Evolutionary conservation across 345 rosid genomes (phyloP).

Genomic region (Noccaea bulbosa): DNA sequence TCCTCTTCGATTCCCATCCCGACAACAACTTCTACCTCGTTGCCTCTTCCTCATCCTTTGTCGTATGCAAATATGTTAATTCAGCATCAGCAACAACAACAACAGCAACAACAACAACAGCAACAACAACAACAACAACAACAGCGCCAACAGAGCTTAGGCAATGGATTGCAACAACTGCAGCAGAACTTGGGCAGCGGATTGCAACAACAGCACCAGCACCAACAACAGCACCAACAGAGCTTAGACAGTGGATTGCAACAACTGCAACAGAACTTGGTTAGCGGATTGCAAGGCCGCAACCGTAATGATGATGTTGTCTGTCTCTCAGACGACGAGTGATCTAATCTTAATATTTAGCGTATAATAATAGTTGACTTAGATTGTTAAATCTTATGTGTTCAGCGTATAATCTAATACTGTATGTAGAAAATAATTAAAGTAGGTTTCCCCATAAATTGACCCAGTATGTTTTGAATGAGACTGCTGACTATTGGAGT

Average conservation of each 20-base stretch:
- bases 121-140: too few relatives aligned
- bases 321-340: conserved; percentile 44
- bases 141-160: too few relatives aligned
- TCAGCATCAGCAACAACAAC: conserved; percentile 20
- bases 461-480: not conserved
- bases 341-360: conserved; percentile 17
- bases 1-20: conserved; percentile 24
- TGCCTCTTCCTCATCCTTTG: conserved; percentile 12
- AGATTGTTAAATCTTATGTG: not conserved
- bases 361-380: not conserved
- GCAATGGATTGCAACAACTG: not conserved
- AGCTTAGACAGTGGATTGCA: too few relatives aligned
- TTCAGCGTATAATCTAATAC: too few relatives aligned
- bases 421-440: not conserved
- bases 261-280: conserved; percentile 22
- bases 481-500: not conserved
- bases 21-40: not conserved
- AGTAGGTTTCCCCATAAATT: not conserved
- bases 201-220: not conserved
- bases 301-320: conserved; percentile 20
- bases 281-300: conserved; percentile 18
- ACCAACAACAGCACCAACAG: too few relatives aligned
- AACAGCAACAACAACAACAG: conserved; percentile 21
- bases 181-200: conserved; percentile 33
- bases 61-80: not conserved